Conservation (phyloP, 2,329 filamentous ascomycete species). For the Colletotrichum sp. region DNA sequence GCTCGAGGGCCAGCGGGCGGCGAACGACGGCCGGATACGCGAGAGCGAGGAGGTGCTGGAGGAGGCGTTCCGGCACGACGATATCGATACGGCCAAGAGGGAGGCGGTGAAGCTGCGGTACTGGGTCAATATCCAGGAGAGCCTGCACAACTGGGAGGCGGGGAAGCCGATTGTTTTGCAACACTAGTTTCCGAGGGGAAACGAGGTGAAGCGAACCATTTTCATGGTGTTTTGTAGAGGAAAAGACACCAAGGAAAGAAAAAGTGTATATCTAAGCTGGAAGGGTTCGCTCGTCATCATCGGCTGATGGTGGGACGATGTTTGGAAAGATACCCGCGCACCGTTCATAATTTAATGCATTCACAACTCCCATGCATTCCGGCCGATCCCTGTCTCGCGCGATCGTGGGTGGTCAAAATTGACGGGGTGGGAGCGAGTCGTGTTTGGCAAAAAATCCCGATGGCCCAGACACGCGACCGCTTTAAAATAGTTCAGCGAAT, state of each 20-base stretch:
- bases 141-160: constrained; percentile 82
- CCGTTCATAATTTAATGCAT: constrained; percentile 1
- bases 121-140: constrained; percentile 88
- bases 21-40: constrained; percentile 72
- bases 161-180: constrained; percentile 66
- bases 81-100: constrained; percentile 68
- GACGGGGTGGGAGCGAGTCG: not conserved
- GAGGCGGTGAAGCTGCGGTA: constrained; percentile 84
- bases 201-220: not conserved
- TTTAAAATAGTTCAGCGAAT: not conserved
- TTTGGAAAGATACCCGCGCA: constrained; percentile 12
- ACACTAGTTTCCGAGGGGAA: constrained; percentile 38
- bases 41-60: constrained; percentile 69
- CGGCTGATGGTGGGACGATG: constrained; percentile 20
- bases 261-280: not conserved
- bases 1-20: constrained; percentile 60
- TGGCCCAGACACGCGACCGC: not conserved
- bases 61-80: constrained; percentile 67
- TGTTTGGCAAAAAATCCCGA: constrained; percentile 14
- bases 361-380: not conserved
- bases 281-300: constrained; percentile 13
- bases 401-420: not conserved
- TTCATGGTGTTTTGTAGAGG: not conserved
- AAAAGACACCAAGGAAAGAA: not conserved
- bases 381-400: not conserved